Evolutionary conservation across 2,329 filamentous ascomycete species (phyloP).

Genomic region (Epichloe scottii): DNA sequence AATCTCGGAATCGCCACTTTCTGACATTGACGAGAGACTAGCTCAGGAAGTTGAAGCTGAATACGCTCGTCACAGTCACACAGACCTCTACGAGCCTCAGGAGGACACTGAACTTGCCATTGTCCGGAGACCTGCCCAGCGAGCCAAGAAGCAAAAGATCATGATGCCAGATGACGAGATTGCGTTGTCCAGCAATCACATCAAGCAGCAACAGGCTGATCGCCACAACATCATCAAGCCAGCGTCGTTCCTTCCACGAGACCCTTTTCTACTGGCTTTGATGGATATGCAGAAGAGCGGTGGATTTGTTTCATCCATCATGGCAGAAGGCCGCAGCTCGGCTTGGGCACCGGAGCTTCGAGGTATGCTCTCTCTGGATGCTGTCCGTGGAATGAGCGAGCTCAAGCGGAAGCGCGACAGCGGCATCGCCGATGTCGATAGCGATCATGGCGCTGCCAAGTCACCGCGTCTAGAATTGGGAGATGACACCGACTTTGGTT

Average conservation of each 20-base stretch:
- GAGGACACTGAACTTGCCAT: slow-evolving; percentile 45
- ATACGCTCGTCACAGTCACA: slow-evolving; percentile 38
- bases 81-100: slow-evolving; percentile 49
- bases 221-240: slow-evolving; percentile 76
- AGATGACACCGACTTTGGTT: slow-evolving; percentile 46
- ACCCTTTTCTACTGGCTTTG: slow-evolving; percentile 74
- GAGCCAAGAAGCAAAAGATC: slow-evolving; percentile 64
- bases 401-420: slow-evolving; percentile 91
- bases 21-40: slow-evolving; percentile 53
- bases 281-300: slow-evolving; percentile 88
- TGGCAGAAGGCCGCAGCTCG: slow-evolving; percentile 65
- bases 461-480: slow-evolving; percentile 57
- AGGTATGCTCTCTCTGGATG: slow-evolving; percentile 79
- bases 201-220: slow-evolving; percentile 78
- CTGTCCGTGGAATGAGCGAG: slow-evolving; percentile 63
- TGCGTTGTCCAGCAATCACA: slow-evolving; percentile 60
- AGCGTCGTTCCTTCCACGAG: slow-evolving; percentile 71
- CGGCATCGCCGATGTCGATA: slow-evolving; percentile 68
- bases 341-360: slow-evolving; percentile 87
- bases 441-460: slow-evolving; percentile 51
- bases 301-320: slow-evolving; percentile 75
- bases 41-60: slow-evolving; percentile 48
- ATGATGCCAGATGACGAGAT: slow-evolving; percentile 73
- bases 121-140: slow-evolving; percentile 57
- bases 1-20: slow-evolving; percentile 58